phyloP scores from a whole-genome alignment of 2,329 filamentous ascomycete genomes.

The Corynespora cassiicola region DNA sequence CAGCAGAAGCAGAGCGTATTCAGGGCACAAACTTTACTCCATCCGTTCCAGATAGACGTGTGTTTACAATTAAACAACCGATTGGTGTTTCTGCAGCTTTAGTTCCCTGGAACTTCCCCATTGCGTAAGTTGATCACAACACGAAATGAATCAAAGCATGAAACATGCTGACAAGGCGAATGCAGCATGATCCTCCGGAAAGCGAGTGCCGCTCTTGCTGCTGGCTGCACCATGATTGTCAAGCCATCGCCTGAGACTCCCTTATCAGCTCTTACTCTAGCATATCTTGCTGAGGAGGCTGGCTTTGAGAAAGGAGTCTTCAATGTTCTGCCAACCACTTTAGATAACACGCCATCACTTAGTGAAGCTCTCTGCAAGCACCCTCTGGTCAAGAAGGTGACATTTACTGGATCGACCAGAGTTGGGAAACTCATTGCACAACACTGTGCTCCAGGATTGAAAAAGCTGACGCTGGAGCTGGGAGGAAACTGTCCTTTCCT shows the following conservation, averaged over 20 bases:
- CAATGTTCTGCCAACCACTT: constrained; percentile 62
- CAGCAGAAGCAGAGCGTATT: constrained; percentile 63
- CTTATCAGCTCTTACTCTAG: constrained; percentile 22
- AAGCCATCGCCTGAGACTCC: constrained; percentile 31
- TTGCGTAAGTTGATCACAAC: no score
- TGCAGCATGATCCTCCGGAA: constrained; percentile 72
- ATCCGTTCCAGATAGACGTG: constrained; percentile 63
- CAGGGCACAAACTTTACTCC: constrained; percentile 63
- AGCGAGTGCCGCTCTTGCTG: constrained; percentile 67
- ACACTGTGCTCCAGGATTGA: constrained; percentile 61
- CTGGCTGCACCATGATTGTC: constrained; percentile 71
- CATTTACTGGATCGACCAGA: constrained; percentile 60
- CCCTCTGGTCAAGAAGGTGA: constrained; percentile 63
- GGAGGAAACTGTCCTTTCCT: constrained; percentile 68
- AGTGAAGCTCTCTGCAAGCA: constrained; percentile 60
- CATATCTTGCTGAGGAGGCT: constrained; percentile 24
- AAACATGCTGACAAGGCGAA: no score
- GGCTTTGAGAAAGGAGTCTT: constrained; percentile 61
- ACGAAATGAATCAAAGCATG: no score
- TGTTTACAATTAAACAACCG: constrained; percentile 74
- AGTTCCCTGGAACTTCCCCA: constrained; percentile 73
- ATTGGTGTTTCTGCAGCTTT: constrained; percentile 69
- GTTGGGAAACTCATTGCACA: constrained; percentile 66
- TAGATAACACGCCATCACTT: constrained; percentile 56
- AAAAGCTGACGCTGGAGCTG: constrained; percentile 66